phyloP scores from a whole-genome alignment of 371 early-diverging fungal species.

The Amoeboaphelidium protococcarum region DNA sequence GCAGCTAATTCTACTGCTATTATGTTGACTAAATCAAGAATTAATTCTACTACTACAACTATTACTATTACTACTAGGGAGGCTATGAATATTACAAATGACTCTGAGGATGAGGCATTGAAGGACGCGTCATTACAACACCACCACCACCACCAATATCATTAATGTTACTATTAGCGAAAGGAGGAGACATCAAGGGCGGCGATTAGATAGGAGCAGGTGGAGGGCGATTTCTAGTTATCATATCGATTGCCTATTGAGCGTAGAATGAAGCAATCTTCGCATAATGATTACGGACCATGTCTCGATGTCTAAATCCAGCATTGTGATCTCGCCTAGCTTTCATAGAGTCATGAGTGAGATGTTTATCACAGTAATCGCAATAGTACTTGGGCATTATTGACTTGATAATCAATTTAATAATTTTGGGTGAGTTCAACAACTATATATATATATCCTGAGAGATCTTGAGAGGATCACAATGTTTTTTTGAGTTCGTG shows the following conservation, averaged over 20 bases:
- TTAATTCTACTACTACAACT: too few relatives aligned
- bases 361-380: slow-evolving; percentile 87
- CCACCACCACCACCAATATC: not conserved
- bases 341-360: slow-evolving; percentile 79
- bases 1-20: too few relatives aligned
- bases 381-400: not conserved
- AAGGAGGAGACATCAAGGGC: too few relatives aligned
- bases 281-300: slow-evolving; percentile 39
- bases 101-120: not conserved
- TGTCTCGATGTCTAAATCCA: slow-evolving; percentile 67
- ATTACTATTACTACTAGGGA: too few relatives aligned
- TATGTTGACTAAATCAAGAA: too few relatives aligned
- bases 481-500: too few relatives aligned
- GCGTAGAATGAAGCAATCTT: not conserved
- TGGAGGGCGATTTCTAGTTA: not conserved
- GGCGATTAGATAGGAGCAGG: too few relatives aligned
- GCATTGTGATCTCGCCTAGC: slow-evolving; percentile 40
- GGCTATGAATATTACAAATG: too few relatives aligned
- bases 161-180: not conserved
- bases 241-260: not conserved
- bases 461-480: too few relatives aligned
- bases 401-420: too few relatives aligned
- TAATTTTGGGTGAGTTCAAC: too few relatives aligned
- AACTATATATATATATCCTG: too few relatives aligned
- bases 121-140: not conserved